These are phyloP conservation scores for Eucalyptus pumila DNA, from an alignment of 345 rosid genomes.

Conservation along the genomic window DNA sequence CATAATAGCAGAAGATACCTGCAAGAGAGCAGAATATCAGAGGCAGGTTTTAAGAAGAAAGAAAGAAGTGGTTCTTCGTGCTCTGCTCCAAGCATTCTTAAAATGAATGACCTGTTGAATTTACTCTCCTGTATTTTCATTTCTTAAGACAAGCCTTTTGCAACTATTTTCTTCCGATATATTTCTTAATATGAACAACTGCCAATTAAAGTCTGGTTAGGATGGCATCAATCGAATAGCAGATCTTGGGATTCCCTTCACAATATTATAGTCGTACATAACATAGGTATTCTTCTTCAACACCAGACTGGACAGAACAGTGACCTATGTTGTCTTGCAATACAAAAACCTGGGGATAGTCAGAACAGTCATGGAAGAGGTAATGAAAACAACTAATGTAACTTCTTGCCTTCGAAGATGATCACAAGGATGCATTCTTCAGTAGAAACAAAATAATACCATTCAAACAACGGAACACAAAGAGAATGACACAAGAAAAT, in stretches of 20 bases:
- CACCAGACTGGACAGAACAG: not conserved
- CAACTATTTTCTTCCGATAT: not conserved
- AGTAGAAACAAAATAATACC: not conserved
- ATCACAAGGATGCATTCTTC: not conserved
- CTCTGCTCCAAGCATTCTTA: not conserved
- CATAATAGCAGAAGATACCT: conserved; percentile 77
- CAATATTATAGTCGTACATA: not conserved
- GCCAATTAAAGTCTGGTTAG: not conserved
- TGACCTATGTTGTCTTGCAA: not conserved
- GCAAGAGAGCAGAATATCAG: not conserved
- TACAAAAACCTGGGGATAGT: not conserved
- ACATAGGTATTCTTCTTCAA: not conserved
- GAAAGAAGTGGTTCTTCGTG: not conserved
- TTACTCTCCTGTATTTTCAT: not conserved
- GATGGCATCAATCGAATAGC: not conserved
- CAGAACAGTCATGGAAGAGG: not conserved
- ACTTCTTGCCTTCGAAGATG: not conserved
- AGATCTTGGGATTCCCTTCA: not conserved
- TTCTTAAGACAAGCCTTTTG: not conserved
- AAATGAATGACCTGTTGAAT: not conserved
- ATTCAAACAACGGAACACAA: not conserved
- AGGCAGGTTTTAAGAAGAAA: not conserved
- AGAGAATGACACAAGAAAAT: not conserved
- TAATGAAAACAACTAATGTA: not conserved
- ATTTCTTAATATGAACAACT: not conserved